These are phyloP conservation scores for Lipomyces lipofer DNA, from an alignment of 805 yeast species.

Conservation along the genomic window DNA sequence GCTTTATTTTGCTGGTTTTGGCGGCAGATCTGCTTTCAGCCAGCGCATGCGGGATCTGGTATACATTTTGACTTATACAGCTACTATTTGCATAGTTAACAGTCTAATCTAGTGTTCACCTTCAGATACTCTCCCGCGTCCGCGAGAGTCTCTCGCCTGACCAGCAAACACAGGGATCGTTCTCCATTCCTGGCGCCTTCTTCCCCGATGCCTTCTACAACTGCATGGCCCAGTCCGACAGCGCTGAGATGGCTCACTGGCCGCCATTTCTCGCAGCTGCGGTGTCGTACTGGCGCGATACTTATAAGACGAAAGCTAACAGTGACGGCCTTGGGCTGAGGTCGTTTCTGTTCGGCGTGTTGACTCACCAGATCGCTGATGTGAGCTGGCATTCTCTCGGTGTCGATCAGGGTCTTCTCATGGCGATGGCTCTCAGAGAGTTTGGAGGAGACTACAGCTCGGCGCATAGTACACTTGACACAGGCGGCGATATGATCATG, in stretches of 20 bases:
- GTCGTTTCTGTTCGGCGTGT: conserved; percentile 59
- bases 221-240: conserved; percentile 52
- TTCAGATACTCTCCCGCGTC: conserved; percentile 42
- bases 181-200: conserved; percentile 59
- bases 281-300: conserved; percentile 46
- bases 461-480: conserved; percentile 58
- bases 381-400: conserved; percentile 68
- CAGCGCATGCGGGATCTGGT: not conserved
- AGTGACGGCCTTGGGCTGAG: conserved; percentile 43
- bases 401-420: conserved; percentile 55
- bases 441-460: conserved; percentile 50
- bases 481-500: conserved; percentile 63
- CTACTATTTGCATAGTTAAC: not conserved
- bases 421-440: conserved; percentile 52
- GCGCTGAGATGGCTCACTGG: conserved; percentile 70
- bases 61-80: not conserved
- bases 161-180: conserved; percentile 38
- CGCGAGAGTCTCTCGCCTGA: conserved; percentile 41
- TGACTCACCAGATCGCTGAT: conserved; percentile 65
- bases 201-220: conserved; percentile 70
- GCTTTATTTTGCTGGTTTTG: not conserved
- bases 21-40: not conserved
- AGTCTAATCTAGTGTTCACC: conserved; percentile 38
- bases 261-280: conserved; percentile 59
- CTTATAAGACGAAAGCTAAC: conserved; percentile 33